Percentiles rank a stretch among this genome's conserved stretches.
Conservation (phyloP, 306 rosid genomes). For the Cicer cuneatum region DNA sequence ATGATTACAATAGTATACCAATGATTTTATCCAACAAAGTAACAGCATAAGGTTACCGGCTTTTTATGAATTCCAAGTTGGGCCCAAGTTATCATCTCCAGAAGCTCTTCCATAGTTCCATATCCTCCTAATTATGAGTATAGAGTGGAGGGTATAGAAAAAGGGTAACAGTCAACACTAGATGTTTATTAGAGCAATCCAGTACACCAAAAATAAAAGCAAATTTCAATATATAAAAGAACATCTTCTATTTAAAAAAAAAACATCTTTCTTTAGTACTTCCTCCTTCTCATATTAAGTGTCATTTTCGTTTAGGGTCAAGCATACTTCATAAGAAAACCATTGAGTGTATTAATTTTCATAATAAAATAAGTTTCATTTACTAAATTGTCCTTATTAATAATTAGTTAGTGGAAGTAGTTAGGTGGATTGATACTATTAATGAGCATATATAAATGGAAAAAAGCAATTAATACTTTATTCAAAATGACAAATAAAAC, state of each 20-base stretch:
- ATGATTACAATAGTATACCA: constrained; percentile 2
- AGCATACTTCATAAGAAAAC: too few relatives aligned
- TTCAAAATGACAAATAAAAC: too few relatives aligned
- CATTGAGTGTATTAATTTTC: too few relatives aligned
- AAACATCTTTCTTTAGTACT: constrained; percentile 1
- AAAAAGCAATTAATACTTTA: too few relatives aligned
- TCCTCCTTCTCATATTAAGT: too few relatives aligned
- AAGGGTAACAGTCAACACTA: background rate
- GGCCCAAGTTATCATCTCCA: constrained; percentile 93
- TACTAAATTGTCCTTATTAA: too few relatives aligned
- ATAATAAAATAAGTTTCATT: too few relatives aligned
- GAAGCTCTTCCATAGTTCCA: constrained; percentile 90
- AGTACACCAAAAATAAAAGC: constrained; percentile 4
- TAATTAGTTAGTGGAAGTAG: too few relatives aligned
- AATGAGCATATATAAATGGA: too few relatives aligned
- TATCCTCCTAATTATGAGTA: constrained; percentile 69
- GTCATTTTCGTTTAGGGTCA: too few relatives aligned
- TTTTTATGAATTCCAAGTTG: constrained; percentile 93
- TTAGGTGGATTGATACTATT: too few relatives aligned
- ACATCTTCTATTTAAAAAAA: too few relatives aligned
- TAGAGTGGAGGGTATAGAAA: constrained; percentile 10
- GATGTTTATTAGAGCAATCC: background rate
- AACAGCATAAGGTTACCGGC: constrained; percentile 54
- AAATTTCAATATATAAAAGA: background rate
- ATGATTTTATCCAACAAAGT: constrained; percentile 19